These are phyloP conservation scores for Rhizopogon vinicolor DNA, from an alignment of 768 basidiomycete species.

Conservation along the genomic window DNA sequence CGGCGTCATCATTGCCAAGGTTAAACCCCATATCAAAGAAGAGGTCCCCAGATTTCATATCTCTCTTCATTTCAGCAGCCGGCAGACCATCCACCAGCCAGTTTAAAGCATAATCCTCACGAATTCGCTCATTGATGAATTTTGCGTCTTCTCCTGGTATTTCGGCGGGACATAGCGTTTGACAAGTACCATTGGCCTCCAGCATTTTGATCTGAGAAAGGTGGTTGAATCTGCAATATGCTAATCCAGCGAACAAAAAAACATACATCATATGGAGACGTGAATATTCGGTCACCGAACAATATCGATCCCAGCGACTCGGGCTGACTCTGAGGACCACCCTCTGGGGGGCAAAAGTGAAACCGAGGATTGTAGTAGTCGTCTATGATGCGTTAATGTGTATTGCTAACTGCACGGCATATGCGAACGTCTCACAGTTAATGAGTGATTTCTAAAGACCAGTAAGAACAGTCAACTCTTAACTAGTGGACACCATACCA, in stretches of 20 bases:
- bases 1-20: conserved; percentile 70
- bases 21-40: conserved; percentile 96
- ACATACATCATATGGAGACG: conserved; percentile 82
- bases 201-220: conserved; percentile 74
- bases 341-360: conserved; percentile 79
- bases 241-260: neutral
- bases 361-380: conserved; percentile 91
- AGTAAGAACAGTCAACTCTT: conserved; percentile 3
- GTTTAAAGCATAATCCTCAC: conserved; percentile 89
- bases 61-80: conserved; percentile 87
- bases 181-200: conserved; percentile 69
- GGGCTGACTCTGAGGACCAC: conserved; percentile 67
- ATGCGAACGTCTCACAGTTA: conserved; percentile 51
- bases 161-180: conserved; percentile 59
- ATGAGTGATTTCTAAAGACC: conserved; percentile 77
- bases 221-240: conserved; percentile 6
- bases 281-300: conserved; percentile 95
- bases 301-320: conserved; percentile 90
- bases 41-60: conserved; percentile 70
- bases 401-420: neutral
- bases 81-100: conserved; percentile 95
- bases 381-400: conserved; percentile 41
- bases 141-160: conserved; percentile 71
- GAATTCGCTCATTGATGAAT: conserved; percentile 89
- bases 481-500: conserved; percentile 43